Evolutionary conservation across 2,329 filamentous ascomycete species (phyloP).

Genomic region (Kalmusia sp.): DNA sequence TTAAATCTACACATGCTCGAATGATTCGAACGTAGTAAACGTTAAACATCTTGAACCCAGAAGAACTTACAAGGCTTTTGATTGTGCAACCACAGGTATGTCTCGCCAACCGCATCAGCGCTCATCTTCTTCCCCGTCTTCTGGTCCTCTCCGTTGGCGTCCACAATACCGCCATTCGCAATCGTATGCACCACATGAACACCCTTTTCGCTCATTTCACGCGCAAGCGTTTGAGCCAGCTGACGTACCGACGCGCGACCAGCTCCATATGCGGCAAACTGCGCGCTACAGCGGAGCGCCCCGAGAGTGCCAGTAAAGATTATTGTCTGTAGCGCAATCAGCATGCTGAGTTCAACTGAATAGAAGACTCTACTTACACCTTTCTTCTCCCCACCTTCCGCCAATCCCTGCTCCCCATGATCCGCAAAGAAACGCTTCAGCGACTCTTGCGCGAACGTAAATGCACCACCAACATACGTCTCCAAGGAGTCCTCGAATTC

Average conservation of each 20-base stretch:
- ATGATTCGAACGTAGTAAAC: no score
- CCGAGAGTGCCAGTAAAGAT: slow-evolving; percentile 66
- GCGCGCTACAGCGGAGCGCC: slow-evolving; percentile 60
- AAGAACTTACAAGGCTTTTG: slow-evolving; percentile 58
- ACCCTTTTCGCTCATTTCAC: slow-evolving; percentile 64
- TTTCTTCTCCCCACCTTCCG: slow-evolving; percentile 59
- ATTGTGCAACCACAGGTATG: slow-evolving; percentile 60
- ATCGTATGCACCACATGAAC: slow-evolving; percentile 67
- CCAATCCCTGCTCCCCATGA: slow-evolving; percentile 56
- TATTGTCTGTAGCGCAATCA: slow-evolving; percentile 46
- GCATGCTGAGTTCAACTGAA: not conserved
- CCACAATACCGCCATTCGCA: slow-evolving; percentile 62
- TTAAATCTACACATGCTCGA: no score
- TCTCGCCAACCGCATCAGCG: slow-evolving; percentile 64
- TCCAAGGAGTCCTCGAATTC: slow-evolving; percentile 54
- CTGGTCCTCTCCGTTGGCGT: slow-evolving; percentile 58
- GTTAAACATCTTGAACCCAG: no score
- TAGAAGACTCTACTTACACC: slow-evolving; percentile 42
- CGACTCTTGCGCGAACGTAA: slow-evolving; percentile 62
- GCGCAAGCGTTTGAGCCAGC: slow-evolving; percentile 62
- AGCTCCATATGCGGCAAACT: slow-evolving; percentile 64
- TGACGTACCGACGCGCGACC: slow-evolving; percentile 60
- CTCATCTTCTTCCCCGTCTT: slow-evolving; percentile 63
- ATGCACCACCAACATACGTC: slow-evolving; percentile 62
- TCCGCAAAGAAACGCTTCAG: slow-evolving; percentile 60